Evolutionary conservation across 371 early-diverging fungal genomes (phyloP), one percentile per base, ranked within the genome.

Genomic region (Syncephalastrum racemosum): DNA sequence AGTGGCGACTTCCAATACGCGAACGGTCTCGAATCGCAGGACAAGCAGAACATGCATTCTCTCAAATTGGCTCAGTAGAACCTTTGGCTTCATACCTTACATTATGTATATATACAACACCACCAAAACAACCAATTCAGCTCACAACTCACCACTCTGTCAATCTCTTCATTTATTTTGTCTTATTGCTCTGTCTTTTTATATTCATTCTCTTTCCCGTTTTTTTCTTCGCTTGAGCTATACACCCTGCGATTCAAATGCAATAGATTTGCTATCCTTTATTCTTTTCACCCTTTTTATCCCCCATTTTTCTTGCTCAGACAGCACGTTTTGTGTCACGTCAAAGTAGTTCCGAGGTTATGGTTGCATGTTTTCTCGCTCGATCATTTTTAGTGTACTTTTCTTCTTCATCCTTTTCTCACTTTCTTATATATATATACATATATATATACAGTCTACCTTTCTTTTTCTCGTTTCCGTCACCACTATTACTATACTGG

Each of bases 1-100:
- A 72, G 70, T 60, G 77, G 73, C 31, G 81, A 84, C 45, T 85
- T 91, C 62, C 89, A 90, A 69, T 87, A 87, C 60, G 86, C 85
- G n/a, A 76, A 82, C 62, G 81, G 81, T 19, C 58, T 78, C 18
- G 68, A 73, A 47, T 58, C 61, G 14, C 63, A 67, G 50, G 53
- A 59, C 8, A 54, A 69, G 23, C 64, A 67, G 40, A 73, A 67
- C 36, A 77, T 71, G 73, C 77, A 71, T 43, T 60, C 71, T 16
- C 66, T 77, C 13, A 71, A 76, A 42, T 64, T 73, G 25, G 71
- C 66, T 31, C 53, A 66, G 16, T 51, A 58, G 51, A 14, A 13
- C 44, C 44, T 45, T 12, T n/a, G 44, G 44, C 46, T 45, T 19
- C 46, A 19, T 45, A 22, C 46, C 46, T 45, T 45, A 19, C 46